Evolutionary conservation across 163 green algal genomes (phyloP), one percentile per base, ranked within the genome.

Genomic region (Prototheca stagnorum): DNA sequence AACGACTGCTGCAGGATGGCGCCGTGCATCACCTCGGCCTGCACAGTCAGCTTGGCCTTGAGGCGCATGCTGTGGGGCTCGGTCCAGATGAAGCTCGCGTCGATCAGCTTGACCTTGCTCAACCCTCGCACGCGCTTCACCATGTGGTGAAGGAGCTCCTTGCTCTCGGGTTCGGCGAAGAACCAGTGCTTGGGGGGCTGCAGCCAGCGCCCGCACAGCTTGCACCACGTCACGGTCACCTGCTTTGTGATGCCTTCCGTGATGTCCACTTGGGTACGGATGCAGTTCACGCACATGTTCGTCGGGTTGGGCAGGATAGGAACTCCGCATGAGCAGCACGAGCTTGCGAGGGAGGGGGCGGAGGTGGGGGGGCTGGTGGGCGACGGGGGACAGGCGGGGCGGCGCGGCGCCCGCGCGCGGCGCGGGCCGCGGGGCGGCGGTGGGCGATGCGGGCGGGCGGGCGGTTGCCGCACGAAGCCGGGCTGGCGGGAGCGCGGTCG

Each of bases 211-310:
- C 66, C 78, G 72, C 91, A 99, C 31, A 81, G 72, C 54, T 87
- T 84, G 70, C 88, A 97, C 63, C 73, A 93, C 20, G 93, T 58
- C 23, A 97, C 59, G 20, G 73, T 92, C n/a, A 84, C 68, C 69
- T 87, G 75, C 65, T 95, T 96, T 53, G 93, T 79, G 36, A 99
- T 83, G 31, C 79, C 81, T 26, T 93, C 86, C 5, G 91, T 96
- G 59, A 99, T 95, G 65, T 99, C 90, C 20, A 97, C 83, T 70
- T 96, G 86, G 1, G 74, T 87, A 17, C 79, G 70, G 17, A 99
- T 85, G 77, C 90, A 99, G 54, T 88, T 92, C 12, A 95, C 82
- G 65, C 90, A 99, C 90, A 98, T 97, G 65, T 94, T 95, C 17
- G 88, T 77, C 12, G 84, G 81, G 63, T 99, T 99, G 24, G 88